phyloP scores from a whole-genome alignment of 352 stramenopile species.

The Globisporangium emineosum region DNA sequence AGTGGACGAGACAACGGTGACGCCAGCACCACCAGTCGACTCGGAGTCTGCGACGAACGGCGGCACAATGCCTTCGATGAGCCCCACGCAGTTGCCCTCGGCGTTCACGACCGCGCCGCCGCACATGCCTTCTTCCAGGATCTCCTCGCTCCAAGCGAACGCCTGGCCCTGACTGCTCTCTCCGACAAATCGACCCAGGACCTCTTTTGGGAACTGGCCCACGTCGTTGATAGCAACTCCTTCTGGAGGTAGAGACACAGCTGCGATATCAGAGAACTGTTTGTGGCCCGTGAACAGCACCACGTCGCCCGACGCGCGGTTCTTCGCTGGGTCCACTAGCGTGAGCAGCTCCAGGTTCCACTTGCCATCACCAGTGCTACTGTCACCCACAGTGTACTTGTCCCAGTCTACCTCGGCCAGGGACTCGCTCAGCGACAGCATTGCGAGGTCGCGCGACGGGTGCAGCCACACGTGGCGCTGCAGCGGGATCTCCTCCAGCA shows the following conservation, averaged over 20 bases:
- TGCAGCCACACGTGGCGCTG: constrained; percentile 49
- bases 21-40: not conserved
- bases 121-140: constrained; percentile 82
- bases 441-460: constrained; percentile 49
- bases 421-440: constrained; percentile 48
- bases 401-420: constrained; percentile 22
- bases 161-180: constrained; percentile 54
- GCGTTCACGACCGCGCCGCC: constrained; percentile 58
- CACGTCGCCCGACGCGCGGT: constrained; percentile 30
- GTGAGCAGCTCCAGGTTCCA: constrained; percentile 37
- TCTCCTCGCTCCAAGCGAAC: constrained; percentile 70
- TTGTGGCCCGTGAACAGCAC: constrained; percentile 56
- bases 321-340: constrained; percentile 19
- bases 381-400: constrained; percentile 6
- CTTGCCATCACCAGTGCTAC: constrained; percentile 1
- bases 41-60: constrained; percentile 19
- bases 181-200: constrained; percentile 59
- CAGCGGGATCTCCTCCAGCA: constrained; percentile 61
- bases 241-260: not conserved
- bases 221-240: constrained; percentile 11
- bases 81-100: constrained; percentile 45
- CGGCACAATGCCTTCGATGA: constrained; percentile 81
- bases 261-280: constrained; percentile 21
- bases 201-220: constrained; percentile 43
- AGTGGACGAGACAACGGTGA: constrained; percentile 5